These are phyloP conservation scores for Haplosporangium gracile DNA, from an alignment of 192 early-diverging fungal genomes.

Conservation along the genomic window DNA sequence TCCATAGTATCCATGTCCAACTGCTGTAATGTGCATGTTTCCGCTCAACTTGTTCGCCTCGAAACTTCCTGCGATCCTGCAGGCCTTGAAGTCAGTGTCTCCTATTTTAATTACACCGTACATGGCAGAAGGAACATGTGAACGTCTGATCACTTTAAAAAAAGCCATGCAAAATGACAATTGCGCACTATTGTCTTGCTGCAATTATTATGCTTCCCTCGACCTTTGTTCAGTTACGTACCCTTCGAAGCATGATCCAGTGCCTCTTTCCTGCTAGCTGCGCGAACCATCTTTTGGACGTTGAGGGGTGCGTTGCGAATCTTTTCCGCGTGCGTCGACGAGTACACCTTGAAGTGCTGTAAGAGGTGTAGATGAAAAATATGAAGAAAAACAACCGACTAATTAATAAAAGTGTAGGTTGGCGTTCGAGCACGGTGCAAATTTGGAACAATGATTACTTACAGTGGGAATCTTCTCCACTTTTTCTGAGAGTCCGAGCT, in stretches of 20 bases:
- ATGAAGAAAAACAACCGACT: neutral
- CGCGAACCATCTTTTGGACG: conserved; percentile 41
- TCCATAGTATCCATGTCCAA: conserved; percentile 89
- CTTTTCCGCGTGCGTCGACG: neutral
- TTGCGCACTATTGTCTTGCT: neutral
- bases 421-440: neutral
- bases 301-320: conserved; percentile 30
- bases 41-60: conserved; percentile 86
- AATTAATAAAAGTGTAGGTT: conserved; percentile 13
- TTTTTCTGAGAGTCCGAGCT: conserved; percentile 67
- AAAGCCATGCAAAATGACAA: neutral
- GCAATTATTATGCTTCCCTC: neutral
- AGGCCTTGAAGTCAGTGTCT: conserved; percentile 67
- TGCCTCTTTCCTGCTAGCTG: conserved; percentile 43
- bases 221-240: neutral
- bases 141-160: neutral
- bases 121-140: neutral
- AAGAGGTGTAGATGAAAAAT: neutral
- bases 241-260: conserved; percentile 28
- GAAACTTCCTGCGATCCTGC: conserved; percentile 81
- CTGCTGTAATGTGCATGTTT: conserved; percentile 91
- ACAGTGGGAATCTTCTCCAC: conserved; percentile 66
- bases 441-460: conserved; percentile 22
- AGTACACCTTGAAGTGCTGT: conserved; percentile 37
- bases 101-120: neutral